phyloP scores from a whole-genome alignment of 805 yeast species.

The Starmerella stigmatis region DNA sequence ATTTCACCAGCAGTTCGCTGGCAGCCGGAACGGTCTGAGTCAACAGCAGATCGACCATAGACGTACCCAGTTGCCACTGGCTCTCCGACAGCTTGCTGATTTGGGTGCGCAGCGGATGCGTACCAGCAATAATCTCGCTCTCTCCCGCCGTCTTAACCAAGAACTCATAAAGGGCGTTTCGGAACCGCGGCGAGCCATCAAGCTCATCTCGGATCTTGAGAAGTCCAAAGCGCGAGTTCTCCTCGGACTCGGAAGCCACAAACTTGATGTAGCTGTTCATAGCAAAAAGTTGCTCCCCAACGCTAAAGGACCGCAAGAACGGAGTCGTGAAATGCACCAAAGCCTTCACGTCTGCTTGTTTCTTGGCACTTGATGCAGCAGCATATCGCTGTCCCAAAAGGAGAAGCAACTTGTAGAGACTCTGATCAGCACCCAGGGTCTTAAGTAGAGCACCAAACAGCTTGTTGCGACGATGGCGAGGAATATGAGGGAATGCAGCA shows the following conservation, averaged over 20 bases:
- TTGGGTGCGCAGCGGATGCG: slow-evolving; percentile 44
- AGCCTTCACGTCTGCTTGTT: slow-evolving; percentile 51
- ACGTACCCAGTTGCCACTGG: slow-evolving; percentile 21
- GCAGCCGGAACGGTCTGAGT: slow-evolving; percentile 26
- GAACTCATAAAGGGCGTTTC: slow-evolving; percentile 44
- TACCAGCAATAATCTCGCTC: slow-evolving; percentile 33
- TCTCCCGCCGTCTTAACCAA: slow-evolving; percentile 41
- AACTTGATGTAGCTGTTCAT: slow-evolving; percentile 24
- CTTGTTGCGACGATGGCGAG: slow-evolving; percentile 87
- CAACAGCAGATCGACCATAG: slow-evolving; percentile 25
- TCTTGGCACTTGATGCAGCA: slow-evolving; percentile 28
- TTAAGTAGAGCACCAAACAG: slow-evolving; percentile 69
- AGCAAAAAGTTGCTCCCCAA: slow-evolving; percentile 43
- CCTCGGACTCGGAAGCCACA: slow-evolving; percentile 6
- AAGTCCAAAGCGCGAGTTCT: slow-evolving; percentile 42
- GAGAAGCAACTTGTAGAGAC: slow-evolving; percentile 64
- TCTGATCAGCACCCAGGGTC: slow-evolving; percentile 57
- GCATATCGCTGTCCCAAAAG: slow-evolving; percentile 74
- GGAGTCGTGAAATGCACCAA: slow-evolving; percentile 62
- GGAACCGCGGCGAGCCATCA: slow-evolving; percentile 6
- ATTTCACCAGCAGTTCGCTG: slow-evolving; percentile 48
- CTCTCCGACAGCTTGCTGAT: slow-evolving; percentile 29
- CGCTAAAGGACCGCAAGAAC: slow-evolving; percentile 56
- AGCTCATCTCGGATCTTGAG: slow-evolving; percentile 26
- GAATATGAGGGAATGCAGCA: slow-evolving; percentile 92